Conservation (phyloP, 768 basidiomycete species). For the Lactarius deliciosus region DNA sequence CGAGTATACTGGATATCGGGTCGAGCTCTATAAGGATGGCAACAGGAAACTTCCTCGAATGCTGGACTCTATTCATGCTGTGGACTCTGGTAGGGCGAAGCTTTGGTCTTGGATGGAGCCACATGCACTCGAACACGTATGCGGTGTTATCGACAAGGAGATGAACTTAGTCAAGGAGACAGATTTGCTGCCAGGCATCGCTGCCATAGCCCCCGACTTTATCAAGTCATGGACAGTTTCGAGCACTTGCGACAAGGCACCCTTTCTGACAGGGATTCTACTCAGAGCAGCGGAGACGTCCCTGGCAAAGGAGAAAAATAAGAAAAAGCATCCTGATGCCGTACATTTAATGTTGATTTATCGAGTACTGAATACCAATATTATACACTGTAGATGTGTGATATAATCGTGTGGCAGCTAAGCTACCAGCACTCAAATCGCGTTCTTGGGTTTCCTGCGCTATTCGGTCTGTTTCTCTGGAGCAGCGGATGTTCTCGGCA, state of each 20-base stretch:
- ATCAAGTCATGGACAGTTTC: no score
- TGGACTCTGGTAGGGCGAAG: not conserved
- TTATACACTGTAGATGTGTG: not conserved
- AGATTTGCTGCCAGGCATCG: no score
- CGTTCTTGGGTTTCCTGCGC: not conserved
- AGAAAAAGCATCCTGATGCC: not conserved
- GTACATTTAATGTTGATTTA: not conserved
- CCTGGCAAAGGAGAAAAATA: not conserved
- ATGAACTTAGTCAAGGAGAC: no score
- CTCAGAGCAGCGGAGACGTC: not conserved
- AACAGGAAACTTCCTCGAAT: no score
- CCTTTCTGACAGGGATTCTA: no score
- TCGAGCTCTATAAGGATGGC: no score
- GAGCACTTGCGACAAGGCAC: no score
- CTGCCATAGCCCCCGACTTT: no score
- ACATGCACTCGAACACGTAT: no score
- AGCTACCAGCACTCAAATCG: not conserved
- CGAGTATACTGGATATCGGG: no score
- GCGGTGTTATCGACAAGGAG: no score
- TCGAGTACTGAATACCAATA: not conserved
- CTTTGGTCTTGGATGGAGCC: not conserved
- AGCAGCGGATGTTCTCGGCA: not conserved
- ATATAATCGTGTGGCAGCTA: not conserved
- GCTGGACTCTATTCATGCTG: no score
- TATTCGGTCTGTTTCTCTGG: not conserved